These are phyloP conservation scores for Globisporangium middletonii DNA, from an alignment of 352 stramenopile species.

Conservation along the genomic window DNA sequence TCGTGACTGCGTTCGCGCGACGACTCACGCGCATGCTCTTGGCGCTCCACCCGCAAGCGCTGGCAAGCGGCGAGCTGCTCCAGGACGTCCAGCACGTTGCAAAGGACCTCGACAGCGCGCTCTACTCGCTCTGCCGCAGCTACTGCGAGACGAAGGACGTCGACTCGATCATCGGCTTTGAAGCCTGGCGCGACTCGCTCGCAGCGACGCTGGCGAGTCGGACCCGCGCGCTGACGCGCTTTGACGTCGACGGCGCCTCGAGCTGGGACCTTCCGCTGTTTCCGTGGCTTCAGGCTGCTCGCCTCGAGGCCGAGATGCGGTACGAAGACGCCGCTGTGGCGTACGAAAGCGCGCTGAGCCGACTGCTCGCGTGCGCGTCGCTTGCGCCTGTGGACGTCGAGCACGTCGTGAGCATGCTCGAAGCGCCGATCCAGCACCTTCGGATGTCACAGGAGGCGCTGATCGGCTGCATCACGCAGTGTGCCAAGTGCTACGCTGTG, in stretches of 20 bases:
- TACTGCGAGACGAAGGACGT: slow-evolving; percentile 46
- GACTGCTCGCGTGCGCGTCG: neutral
- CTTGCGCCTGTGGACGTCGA: neutral
- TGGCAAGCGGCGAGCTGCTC: slow-evolving; percentile 10
- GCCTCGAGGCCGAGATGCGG: slow-evolving; percentile 43
- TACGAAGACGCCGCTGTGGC: slow-evolving; percentile 56
- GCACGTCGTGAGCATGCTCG: slow-evolving; percentile 19
- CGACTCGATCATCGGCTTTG: slow-evolving; percentile 44
- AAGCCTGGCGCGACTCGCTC: slow-evolving; percentile 32
- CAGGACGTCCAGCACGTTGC: slow-evolving; percentile 26
- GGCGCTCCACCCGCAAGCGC: slow-evolving; percentile 10
- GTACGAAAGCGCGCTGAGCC: slow-evolving; percentile 33
- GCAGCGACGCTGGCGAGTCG: slow-evolving; percentile 20
- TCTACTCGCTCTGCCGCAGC: slow-evolving; percentile 37
- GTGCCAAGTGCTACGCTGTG: slow-evolving; percentile 36
- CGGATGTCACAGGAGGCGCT: slow-evolving; percentile 31
- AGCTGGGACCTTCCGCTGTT: slow-evolving; percentile 24
- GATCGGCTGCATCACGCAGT: slow-evolving; percentile 41
- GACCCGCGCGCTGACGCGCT: slow-evolving; percentile 10
- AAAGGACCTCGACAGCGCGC: slow-evolving; percentile 36
- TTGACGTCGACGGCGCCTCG: slow-evolving; percentile 8
- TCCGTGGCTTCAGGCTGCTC: slow-evolving; percentile 30
- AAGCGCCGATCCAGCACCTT: slow-evolving; percentile 22
- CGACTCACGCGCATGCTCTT: slow-evolving; percentile 31
- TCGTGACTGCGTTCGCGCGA: slow-evolving; percentile 25